Evolutionary conservation across 106 monocot genomes (phyloP).

Genomic region (Iris macrosiphon): DNA sequence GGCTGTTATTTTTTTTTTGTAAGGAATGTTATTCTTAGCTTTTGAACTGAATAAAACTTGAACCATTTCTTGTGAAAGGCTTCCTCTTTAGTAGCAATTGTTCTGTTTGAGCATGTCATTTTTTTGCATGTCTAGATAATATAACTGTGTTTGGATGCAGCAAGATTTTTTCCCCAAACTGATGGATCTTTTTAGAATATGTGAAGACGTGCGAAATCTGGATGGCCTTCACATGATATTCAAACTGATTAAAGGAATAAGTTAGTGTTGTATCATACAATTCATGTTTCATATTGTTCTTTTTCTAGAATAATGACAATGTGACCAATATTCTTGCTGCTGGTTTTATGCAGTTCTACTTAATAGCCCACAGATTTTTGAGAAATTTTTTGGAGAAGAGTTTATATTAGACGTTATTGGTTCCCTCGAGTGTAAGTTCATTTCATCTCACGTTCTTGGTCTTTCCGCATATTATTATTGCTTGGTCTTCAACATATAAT

Average conservation of each 20-base stretch:
- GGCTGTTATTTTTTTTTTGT: too few relatives aligned
- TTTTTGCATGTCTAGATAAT: not conserved
- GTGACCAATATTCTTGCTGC: not conserved
- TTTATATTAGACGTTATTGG: constrained; percentile 81
- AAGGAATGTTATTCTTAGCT: too few relatives aligned
- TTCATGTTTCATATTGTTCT: not conserved
- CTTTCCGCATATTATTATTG: not conserved
- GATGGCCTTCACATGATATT: constrained; percentile 80
- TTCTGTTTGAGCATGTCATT: too few relatives aligned
- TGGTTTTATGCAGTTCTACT: constrained; percentile 58
- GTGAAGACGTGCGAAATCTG: constrained; percentile 68
- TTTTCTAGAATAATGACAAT: not conserved
- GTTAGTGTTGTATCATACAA: constrained; percentile 38
- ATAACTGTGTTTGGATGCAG: constrained; percentile 30
- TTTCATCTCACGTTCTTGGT: constrained; percentile 3
- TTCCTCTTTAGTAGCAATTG: too few relatives aligned
- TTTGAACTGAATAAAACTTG: too few relatives aligned
- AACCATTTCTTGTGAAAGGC: too few relatives aligned
- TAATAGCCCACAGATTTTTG: constrained; percentile 75
- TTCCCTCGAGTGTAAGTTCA: constrained; percentile 82
- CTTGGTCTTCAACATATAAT: not conserved
- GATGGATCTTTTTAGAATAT: constrained; percentile 66
- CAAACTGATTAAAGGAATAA: constrained; percentile 77
- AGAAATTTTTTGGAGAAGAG: constrained; percentile 83
- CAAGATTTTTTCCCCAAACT: constrained; percentile 77